Evolutionary conservation across 345 rosid genomes (phyloP), one percentile per base, ranked within the genome.

Genomic region (Eucalyptus dawsonii): DNA sequence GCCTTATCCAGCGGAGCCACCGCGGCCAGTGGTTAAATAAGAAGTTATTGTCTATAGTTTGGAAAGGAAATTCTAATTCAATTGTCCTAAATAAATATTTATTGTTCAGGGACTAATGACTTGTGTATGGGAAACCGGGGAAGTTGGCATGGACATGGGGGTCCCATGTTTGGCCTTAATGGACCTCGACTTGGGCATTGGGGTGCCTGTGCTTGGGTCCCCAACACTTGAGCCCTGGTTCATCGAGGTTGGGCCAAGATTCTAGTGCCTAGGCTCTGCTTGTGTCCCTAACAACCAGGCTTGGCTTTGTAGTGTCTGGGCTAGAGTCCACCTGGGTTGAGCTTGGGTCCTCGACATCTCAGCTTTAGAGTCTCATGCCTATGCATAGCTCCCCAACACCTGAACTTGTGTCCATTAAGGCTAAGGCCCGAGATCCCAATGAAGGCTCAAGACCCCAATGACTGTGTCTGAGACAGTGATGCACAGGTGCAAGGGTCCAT

Each of bases 391-490:
- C 62, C 62, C 6, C 6, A 24, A 11, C 14, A 56, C 62, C 0
- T 0, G 29, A 56, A 12, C 29, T 56, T 56, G 25, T 53, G 58
- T 56, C 62, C 62, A 56, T 56, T 56, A 6, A 56, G 62, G 62
- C 62, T 22, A 24, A 24, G 62, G 60, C 25, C 2, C 11, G 2
- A 54, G 60, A 54, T 22, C 25, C 11, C 25, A 19, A 22, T 54
- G 60, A 8, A 21, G 60, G 62, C 29, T 25, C 14, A 6, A 24
- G 29, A 56, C 62, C 29, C 62, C 6, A 2, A 11, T 56, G 62
- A 9, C 6, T 0, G 1, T 56, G 29, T 22, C 0, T 22, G 12
- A 10, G 29, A 56, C 6, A 56, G 2, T 56, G 62, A 56, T 25
- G 29, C 29, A 56, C 2, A 25, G 14, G 62, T 56, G 62, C 3